phyloP scores from a whole-genome alignment of 306 rosid genomes.

The Vachellia pachyceras region DNA sequence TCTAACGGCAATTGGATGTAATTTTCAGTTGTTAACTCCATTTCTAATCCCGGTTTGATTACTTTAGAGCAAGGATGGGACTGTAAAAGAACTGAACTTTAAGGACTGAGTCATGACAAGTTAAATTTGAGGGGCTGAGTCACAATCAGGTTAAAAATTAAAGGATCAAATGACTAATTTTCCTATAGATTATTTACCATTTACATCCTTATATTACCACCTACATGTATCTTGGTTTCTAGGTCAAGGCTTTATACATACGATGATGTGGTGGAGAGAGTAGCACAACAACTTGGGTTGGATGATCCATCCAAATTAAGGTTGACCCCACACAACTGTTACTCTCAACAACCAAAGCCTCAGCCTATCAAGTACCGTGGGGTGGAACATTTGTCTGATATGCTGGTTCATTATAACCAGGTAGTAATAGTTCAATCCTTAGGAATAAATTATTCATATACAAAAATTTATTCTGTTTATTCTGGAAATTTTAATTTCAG shows the following conservation, averaged over 20 bases:
- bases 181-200: constrained; percentile 21
- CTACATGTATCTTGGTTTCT: constrained; percentile 35
- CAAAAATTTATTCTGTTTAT: constrained; percentile 20
- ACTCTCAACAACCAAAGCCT: constrained; percentile 94
- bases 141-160: too few species aligned
- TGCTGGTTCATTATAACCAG: constrained; percentile 93
- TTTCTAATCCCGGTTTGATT: too few species aligned
- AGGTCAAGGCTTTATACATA: constrained; percentile 90
- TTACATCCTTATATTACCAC: constrained; percentile 31
- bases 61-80: too few species aligned
- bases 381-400: constrained; percentile 81
- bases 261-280: constrained; percentile 87
- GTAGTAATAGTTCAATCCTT: constrained; percentile 48
- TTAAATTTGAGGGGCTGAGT: too few species aligned
- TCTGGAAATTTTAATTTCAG: constrained; percentile 46
- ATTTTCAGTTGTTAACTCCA: too few species aligned
- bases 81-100: too few species aligned
- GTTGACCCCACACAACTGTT: constrained; percentile 88
- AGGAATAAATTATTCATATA: constrained; percentile 19
- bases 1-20: too few species aligned
- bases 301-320: constrained; percentile 85
- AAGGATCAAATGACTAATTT: too few species aligned
- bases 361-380: constrained; percentile 90
- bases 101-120: too few species aligned
- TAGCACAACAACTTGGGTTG: constrained; percentile 82